These are phyloP conservation scores for Trametes cubensis DNA, from an alignment of 768 basidiomycete species.

Conservation along the genomic window DNA sequence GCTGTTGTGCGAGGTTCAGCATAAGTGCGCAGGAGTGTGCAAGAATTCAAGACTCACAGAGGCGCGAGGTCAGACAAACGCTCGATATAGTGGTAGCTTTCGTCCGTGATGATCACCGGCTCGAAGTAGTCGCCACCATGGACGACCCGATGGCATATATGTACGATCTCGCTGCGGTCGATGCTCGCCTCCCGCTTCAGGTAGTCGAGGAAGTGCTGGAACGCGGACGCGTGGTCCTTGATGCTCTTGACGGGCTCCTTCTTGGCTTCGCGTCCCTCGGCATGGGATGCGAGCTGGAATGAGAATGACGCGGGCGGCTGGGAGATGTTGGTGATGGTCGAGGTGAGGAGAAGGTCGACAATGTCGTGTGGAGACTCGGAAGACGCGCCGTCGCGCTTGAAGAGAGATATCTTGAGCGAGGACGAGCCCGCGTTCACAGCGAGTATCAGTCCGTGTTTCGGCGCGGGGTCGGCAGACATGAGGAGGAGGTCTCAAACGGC, in stretches of 20 bases:
- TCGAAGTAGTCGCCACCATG: slow-evolving; percentile 83
- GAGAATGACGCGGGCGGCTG: slow-evolving; percentile 56
- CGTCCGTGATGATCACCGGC: slow-evolving; percentile 67
- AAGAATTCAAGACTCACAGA: slow-evolving; percentile 50
- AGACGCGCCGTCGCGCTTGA: slow-evolving; percentile 35
- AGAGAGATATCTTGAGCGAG: slow-evolving; percentile 83
- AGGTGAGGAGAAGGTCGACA: slow-evolving; percentile 49
- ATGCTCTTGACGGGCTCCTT: slow-evolving; percentile 45
- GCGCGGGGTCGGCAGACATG: slow-evolving; percentile 23
- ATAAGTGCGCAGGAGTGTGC: background rate
- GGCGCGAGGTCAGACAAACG: slow-evolving; percentile 81
- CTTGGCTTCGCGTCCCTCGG: slow-evolving; percentile 40
- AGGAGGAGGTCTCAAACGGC: background rate
- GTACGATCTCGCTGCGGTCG: slow-evolving; percentile 46
- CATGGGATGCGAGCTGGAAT: slow-evolving; percentile 36
- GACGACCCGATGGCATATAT: slow-evolving; percentile 80
- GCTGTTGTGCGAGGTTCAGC: slow-evolving; percentile 33
- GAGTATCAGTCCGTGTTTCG: slow-evolving; percentile 51
- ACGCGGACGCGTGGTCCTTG: slow-evolving; percentile 62
- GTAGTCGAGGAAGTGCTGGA: slow-evolving; percentile 57
- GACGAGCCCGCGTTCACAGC: slow-evolving; percentile 83
- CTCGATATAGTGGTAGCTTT: slow-evolving; percentile 73
- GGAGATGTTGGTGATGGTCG: slow-evolving; percentile 60
- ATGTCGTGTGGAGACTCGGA: slow-evolving; percentile 37
- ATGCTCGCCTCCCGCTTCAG: slow-evolving; percentile 47